Percentiles rank a stretch among this genome's conserved stretches.
Conservation (phyloP, 2,329 filamentous ascomycete species). For the Ceratocystis ficicola region DNA sequence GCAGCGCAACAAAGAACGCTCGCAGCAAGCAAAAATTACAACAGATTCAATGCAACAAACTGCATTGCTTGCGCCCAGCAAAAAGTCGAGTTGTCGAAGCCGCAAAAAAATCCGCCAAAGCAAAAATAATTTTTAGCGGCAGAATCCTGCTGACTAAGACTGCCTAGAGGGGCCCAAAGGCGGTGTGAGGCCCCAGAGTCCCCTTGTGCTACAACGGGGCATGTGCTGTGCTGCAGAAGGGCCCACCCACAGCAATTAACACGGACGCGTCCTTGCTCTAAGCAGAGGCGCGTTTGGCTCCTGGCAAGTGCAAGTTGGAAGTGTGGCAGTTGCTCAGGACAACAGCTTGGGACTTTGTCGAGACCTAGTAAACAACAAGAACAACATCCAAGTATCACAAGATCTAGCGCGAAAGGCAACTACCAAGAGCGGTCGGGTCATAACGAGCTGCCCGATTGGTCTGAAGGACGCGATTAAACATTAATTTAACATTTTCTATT, state of each 20-base stretch:
- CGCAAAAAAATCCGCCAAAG: background rate
- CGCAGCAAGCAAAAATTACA: background rate
- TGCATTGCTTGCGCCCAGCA: background rate
- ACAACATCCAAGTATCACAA: conserved; percentile 1
- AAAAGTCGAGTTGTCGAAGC: background rate
- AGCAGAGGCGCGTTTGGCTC: background rate
- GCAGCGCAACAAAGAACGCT: background rate
- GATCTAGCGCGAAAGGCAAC: background rate
- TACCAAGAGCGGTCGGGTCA: background rate
- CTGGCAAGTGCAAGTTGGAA: background rate
- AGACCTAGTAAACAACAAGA: background rate
- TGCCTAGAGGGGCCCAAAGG: conserved; percentile 2
- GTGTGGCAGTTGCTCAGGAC: conserved; percentile 6
- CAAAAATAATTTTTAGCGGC: conserved; percentile 21
- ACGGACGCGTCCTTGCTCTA: conserved; percentile 10
- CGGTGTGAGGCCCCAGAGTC: background rate
- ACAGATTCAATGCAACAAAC: background rate
- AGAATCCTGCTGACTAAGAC: conserved; percentile 21
- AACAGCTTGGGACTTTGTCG: background rate
- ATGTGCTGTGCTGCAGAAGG: background rate
- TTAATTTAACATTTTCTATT: background rate
- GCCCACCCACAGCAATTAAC: conserved; percentile 15
- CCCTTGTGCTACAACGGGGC: background rate
- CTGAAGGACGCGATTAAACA: background rate
- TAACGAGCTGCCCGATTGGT: background rate